Evolutionary conservation across 805 yeast genomes (phyloP), one percentile per base, ranked within the genome.

Genomic region (Cyberlindnera petersonii): DNA sequence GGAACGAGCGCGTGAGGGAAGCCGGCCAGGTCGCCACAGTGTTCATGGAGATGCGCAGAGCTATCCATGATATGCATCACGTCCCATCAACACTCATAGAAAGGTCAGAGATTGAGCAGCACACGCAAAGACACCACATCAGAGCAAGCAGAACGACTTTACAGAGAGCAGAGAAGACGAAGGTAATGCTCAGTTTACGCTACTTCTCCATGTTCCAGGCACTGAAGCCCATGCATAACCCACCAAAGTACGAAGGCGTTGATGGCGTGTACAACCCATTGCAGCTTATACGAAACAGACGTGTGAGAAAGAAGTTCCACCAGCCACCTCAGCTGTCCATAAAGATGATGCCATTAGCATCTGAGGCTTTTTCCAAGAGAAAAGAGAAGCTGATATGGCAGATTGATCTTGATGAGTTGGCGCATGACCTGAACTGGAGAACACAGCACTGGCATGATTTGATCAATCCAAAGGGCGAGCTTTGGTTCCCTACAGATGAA

Each of bases 261-360:
- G 86, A 79, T 40, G 85, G 82, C 3, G 72, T 75, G 4, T 87
- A 80, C 64, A 87, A 87, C 55, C 96, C 96, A 4, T 63, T 87
- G 31, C 95, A 86, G 59, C 72, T 80, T n/a, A 76, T 87, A 20
- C 64, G 96, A 40, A 82, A 86, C 59, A 68, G 95, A 42, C 69
- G 68, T 48, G 55, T 81, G 4, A 59, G 85, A 37, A 69, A 71
- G 41, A 72, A 72, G 49, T 64, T 73, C 49, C 69, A 68, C 35
- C 75, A 74, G 40, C 63, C 65, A 24, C 71, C 75, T 3, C 66
- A 70, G 27, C 52, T 73, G 10, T 59, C 70, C 1, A 58, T 72
- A 21, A 69, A 72, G 39, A 66, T 72, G 8, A 57, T 79, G 6
- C 84, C 85, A 11, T 59, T 75, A n/a, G 79, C 87, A 3, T 79